Evolutionary conservation across 129 eudicot genomes (phyloP), one percentile per base, ranked within the genome.

Genomic region (Pseudognaphalium luteoalbum): DNA sequence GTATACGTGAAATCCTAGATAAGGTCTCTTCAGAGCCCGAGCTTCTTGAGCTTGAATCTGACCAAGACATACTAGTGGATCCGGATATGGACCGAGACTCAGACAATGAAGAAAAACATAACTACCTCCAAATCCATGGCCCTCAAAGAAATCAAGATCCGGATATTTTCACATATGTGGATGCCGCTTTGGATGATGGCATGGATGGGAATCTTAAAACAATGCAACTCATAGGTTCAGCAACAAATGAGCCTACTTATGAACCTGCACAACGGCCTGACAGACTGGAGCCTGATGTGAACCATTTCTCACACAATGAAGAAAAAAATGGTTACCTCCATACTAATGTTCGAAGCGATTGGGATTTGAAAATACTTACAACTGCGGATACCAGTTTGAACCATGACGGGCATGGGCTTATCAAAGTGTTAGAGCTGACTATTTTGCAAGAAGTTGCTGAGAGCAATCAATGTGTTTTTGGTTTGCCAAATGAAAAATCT

Each of bases 21-120:
- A 86, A 83, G 70, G 87, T 82, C 34, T 80, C 83, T 10, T 47
- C 80, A 21, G 83, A 86, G 34, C 90, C 90, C 5, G 57, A 34
- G 56, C 87, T 80, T 58, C 76, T 86, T 57, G 87, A 73, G 41
- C 81, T 33, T 50, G 83, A 80, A 74, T 35, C 80, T n/a, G 81
- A 76, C 58, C 52, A 51, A 64, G 71, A 76, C 63, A 83, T 1
- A 15, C 57, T 19, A 51, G 57, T 17, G 57, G 57, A 51, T 51
- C 57, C 6, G 6, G 20, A 51, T 3, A 51, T 5, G 7, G 11
- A 39, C 11, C 44, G 16, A 51, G 57, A 51, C 19, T 51, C 57
- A 4, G 57, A 51, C 57, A 51, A 51, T 17, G 19, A 51, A 11
- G 57, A 51, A 51, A 3, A 14, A 1, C 44, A 39, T 39, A 39